Percentiles rank a stretch among this genome's conserved stretches.
Evolutionary conservation across 2,329 filamentous ascomycete species (phyloP).

Genomic region (Talaromyces marneffei): DNA sequence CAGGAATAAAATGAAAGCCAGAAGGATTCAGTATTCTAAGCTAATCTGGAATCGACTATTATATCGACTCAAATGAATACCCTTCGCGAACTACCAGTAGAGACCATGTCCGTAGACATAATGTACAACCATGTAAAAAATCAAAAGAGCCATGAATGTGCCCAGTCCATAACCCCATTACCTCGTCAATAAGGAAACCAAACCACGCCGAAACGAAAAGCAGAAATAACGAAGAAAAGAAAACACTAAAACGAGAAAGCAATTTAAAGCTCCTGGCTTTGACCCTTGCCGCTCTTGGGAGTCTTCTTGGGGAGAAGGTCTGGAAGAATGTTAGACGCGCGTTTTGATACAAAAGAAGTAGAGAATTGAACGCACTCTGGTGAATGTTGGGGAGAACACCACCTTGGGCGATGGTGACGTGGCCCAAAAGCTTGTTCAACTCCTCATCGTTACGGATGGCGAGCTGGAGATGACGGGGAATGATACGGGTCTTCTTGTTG

Average conservation of each 20-base stretch:
- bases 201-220: slow-evolving; percentile 68
- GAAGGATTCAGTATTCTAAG: slow-evolving; percentile 12
- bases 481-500: slow-evolving; percentile 99
- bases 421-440: slow-evolving; percentile 95
- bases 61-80: slow-evolving; percentile 15
- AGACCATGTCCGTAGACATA: slow-evolving; percentile 53
- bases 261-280: slow-evolving; percentile 88
- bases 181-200: slow-evolving; percentile 62
- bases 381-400: slow-evolving; percentile 97
- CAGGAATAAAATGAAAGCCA: background rate
- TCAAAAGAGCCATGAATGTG: slow-evolving; percentile 52
- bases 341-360: background rate
- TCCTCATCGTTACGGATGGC: slow-evolving; percentile 99
- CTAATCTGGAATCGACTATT: slow-evolving; percentile 11
- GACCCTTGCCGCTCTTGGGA: slow-evolving; percentile 83
- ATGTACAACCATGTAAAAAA: slow-evolving; percentile 56
- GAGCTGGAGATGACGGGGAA: slow-evolving; percentile 95
- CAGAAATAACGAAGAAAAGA: slow-evolving; percentile 50
- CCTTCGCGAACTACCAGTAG: slow-evolving; percentile 35
- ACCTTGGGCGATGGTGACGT: slow-evolving; percentile 95
- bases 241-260: slow-evolving; percentile 46
- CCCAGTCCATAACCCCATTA: slow-evolving; percentile 66
- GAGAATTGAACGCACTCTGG: slow-evolving; percentile 64
- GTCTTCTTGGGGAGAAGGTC: slow-evolving; percentile 99
- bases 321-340: slow-evolving; percentile 37